Conservation (phyloP, 192 early-diverging fungal species). For the Coemansia sp. region DNA sequence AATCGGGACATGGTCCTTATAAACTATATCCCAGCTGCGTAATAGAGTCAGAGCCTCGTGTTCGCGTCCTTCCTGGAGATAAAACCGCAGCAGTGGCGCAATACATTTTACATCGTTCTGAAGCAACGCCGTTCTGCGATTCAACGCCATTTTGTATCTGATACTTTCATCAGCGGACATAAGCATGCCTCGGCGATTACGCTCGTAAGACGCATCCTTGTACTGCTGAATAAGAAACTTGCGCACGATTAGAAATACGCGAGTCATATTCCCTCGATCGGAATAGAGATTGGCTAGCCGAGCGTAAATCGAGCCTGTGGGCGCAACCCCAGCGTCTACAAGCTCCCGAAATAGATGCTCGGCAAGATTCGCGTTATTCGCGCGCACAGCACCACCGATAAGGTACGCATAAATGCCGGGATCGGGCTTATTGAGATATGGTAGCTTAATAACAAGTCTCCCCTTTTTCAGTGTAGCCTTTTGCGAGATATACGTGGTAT, state of each 20-base stretch:
- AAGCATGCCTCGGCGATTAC: background rate
- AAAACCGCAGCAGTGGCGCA: constrained; percentile 44
- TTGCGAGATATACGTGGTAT: constrained; percentile 22
- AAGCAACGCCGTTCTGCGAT: constrained; percentile 18
- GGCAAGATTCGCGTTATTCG: constrained; percentile 31
- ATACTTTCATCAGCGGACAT: constrained; percentile 5
- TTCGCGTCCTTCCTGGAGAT: constrained; percentile 26
- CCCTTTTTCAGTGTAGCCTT: constrained; percentile 36
- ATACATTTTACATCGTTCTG: constrained; percentile 42
- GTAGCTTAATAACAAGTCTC: constrained; percentile 30
- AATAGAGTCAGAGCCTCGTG: constrained; percentile 33
- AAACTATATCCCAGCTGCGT: constrained; percentile 39
- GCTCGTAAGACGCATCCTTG: constrained; percentile 9
- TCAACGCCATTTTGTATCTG: constrained; percentile 10
- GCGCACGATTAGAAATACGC: constrained; percentile 47
- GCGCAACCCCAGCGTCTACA: constrained; percentile 33
- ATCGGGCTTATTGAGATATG: constrained; percentile 32
- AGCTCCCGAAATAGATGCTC: constrained; percentile 46
- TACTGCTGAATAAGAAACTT: constrained; percentile 22
- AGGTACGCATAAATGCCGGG: constrained; percentile 34
- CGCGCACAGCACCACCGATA: constrained; percentile 46
- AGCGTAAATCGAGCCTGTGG: constrained; percentile 34
- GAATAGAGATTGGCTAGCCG: constrained; percentile 44
- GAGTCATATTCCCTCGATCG: constrained; percentile 23
- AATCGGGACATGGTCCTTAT: constrained; percentile 30